Evolutionary conservation across 106 monocot genomes (phyloP).

Genomic region (Phalaenopsis equestris): DNA sequence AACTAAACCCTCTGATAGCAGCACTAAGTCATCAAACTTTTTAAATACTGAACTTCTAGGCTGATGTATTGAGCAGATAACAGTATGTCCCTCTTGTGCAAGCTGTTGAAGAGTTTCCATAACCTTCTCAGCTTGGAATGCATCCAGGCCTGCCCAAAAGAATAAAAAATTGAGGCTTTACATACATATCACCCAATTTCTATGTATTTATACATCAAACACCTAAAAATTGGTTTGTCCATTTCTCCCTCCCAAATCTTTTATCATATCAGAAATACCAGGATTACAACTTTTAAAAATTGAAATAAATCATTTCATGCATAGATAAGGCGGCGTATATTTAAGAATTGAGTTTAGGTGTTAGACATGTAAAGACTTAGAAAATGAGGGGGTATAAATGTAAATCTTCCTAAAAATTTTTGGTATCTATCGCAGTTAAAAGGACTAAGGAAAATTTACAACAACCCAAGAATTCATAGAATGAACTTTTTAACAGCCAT

Average conservation of each 20-base stretch:
- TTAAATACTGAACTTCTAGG: constrained; percentile 90
- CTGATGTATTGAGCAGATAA: constrained; percentile 97
- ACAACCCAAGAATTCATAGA: background rate
- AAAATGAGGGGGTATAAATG: no score
- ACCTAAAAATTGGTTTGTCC: no score
- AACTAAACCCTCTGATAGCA: constrained; percentile 80
- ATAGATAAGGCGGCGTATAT: no score
- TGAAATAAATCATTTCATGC: no score
- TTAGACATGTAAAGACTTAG: no score
- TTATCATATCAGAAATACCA: no score
- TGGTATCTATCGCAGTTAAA: background rate
- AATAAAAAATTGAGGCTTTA: background rate
- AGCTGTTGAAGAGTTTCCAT: constrained; percentile 93
- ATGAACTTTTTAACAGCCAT: background rate
- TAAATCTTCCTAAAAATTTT: no score
- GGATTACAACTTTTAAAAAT: no score
- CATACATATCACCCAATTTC: no score
- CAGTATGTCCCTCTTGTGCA: constrained; percentile 89
- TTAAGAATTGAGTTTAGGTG: no score
- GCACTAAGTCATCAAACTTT: constrained; percentile 92
- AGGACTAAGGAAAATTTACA: background rate
- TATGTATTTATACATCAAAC: no score
- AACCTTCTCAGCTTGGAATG: constrained; percentile 95
- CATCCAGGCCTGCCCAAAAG: constrained; percentile 68
- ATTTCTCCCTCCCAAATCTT: no score